Conservation (phyloP, 495 filamentous ascomycete species). For the Aspergillus carlsbadensis region DNA sequence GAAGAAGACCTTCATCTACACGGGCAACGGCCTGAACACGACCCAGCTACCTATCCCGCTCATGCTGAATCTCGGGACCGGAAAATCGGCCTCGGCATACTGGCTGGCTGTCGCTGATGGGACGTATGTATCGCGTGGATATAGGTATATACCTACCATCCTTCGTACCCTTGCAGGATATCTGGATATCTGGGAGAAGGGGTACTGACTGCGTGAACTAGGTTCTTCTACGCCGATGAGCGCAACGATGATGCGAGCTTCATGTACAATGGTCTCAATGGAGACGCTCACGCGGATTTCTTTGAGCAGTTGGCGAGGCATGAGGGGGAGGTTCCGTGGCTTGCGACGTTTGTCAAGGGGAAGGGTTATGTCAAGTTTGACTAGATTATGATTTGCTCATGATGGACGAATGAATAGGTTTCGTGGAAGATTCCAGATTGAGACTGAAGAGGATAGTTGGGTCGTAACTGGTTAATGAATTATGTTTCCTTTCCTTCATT, state of each 20-base stretch:
- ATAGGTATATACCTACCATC: not conserved
- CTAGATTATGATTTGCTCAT: not conserved
- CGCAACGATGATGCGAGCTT: not conserved
- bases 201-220: no score
- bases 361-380: not conserved
- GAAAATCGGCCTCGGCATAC: not conserved
- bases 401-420: no score
- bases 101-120: not conserved
- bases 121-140: not conserved
- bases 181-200: no score
- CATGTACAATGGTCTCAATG: not conserved
- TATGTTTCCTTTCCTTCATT: no score
- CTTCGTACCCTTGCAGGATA: not conserved
- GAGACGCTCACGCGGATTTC: not conserved
- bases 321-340: not conserved
- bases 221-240: not conserved
- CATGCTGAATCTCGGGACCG: not conserved
- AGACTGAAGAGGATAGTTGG: no score
- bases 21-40: not conserved
- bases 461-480: no score
- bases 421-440: no score
- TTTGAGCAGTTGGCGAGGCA: not conserved
- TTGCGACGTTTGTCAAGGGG: not conserved
- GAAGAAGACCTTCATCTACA: not conserved
- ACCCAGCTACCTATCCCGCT: not conserved